These are phyloP conservation scores for Bassia scoparia DNA, from an alignment of 148 eudicot genomes.

Conservation along the genomic window DNA sequence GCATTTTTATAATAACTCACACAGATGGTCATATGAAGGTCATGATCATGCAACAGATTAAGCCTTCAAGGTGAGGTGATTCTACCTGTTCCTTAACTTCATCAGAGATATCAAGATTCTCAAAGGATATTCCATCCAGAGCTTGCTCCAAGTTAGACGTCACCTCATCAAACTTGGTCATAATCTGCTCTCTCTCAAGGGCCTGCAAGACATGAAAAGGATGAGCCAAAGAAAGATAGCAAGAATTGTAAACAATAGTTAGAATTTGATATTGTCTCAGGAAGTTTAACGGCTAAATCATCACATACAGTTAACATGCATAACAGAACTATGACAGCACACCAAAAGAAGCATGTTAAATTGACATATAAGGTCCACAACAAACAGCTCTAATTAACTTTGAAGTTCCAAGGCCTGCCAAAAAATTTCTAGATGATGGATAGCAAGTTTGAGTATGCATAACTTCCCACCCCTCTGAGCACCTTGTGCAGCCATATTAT, in stretches of 20 bases:
- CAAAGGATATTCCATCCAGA: constrained; percentile 53
- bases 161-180: constrained; percentile 64
- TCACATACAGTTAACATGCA: background rate
- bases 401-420: background rate
- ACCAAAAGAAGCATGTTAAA: background rate
- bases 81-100: constrained; percentile 95
- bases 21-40: background rate
- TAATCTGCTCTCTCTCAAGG: constrained; percentile 69
- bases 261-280: background rate
- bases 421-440: too few relatives aligned
- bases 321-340: background rate
- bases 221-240: background rate
- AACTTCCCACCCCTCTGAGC: too few relatives aligned
- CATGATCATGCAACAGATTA: constrained; percentile 8
- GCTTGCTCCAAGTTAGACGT: constrained; percentile 73
- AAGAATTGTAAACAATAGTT: background rate
- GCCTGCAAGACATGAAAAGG: constrained; percentile 40
- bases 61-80: constrained; percentile 15
- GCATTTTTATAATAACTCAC: background rate
- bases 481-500: too few relatives aligned
- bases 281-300: background rate
- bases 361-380: too few relatives aligned
- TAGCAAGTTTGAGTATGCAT: too few relatives aligned
- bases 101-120: constrained; percentile 80
- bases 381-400: background rate